Evolutionary conservation across 305 asterid genomes (phyloP), one percentile per base, ranked within the genome.

Genomic region (Rubia balearica): DNA sequence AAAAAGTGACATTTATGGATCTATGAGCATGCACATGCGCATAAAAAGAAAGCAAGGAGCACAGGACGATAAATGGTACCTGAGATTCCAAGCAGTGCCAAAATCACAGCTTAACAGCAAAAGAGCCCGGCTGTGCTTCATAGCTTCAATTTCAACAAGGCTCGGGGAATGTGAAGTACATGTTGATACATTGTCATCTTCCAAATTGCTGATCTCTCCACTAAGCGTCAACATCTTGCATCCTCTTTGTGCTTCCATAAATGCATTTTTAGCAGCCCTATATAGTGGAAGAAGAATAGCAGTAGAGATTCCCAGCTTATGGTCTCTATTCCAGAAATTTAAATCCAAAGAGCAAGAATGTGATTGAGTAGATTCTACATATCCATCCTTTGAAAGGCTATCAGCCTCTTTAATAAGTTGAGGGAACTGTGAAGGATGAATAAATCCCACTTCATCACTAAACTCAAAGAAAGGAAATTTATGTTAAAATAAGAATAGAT

Each of bases 11-110:
- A 66, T 30, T 30, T 30, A 30, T 30, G 36, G 36, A 30, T 30
- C 36, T 30, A 30, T 30, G 36, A 33, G 8, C 11, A 41, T 51
- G 41, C n/a, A 65, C 19, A n/a, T 1, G 30, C 55, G 40, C 36
- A 42, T 42, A 24, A 24, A 8, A 46, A 5, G 24, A 67, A n/a
- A 67, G 11, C 10, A 42, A 14, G 16, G 11, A 17, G 48, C 16
- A 65, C 5, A 12, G 53, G 59, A 22, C 2, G 8, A 0, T 60
- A 68, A n/a, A 70, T 38, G 16, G 40, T 53, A 89, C 96, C 98
- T 93, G 82, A 86, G 83, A 79, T 90, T 90, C 98, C 98, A 93
- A 27, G 97, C 97, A 19, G 86, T 82, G 76, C 97, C 96, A 80
- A 86, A 87, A 87, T 93, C 96, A 76, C 84, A 86, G 84, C 97